phyloP scores from a whole-genome alignment of 306 rosid species.

The Purshia tridentata region DNA sequence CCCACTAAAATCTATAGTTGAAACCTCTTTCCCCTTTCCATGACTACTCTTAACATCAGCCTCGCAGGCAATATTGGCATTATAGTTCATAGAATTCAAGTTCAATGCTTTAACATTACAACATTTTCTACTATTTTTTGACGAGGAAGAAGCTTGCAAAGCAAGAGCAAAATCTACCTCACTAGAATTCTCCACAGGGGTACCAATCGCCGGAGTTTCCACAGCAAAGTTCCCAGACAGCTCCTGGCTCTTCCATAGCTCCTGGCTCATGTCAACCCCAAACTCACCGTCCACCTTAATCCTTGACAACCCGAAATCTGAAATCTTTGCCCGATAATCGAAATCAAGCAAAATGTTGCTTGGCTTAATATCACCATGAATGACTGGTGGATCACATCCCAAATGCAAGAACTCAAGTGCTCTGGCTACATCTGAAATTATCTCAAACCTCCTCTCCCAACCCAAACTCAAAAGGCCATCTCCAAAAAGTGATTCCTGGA shows the following conservation, averaged over 20 bases:
- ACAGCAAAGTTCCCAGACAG: conserved; percentile 74
- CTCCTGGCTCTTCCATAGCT: conserved; percentile 77
- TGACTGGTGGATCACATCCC: conserved; percentile 93
- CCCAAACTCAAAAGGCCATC: conserved; percentile 60
- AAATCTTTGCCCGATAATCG: conserved; percentile 61
- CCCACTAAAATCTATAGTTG: conserved; percentile 48
- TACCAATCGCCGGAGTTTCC: conserved; percentile 73
- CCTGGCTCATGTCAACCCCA: conserved; percentile 78
- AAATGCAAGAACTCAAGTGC: conserved; percentile 85
- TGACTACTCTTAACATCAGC: conserved; percentile 44
- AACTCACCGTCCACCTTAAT: conserved; percentile 82
- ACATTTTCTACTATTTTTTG: conserved; percentile 58
- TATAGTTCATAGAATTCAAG: conserved; percentile 64
- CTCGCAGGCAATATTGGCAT: conserved; percentile 61
- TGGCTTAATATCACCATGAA: conserved; percentile 92
- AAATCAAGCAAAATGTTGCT: conserved; percentile 85
- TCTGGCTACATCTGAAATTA: conserved; percentile 72
- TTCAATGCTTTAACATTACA: conserved; percentile 58
- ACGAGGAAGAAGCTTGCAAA: conserved; percentile 83
- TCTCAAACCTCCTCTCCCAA: conserved; percentile 79
- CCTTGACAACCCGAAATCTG: conserved; percentile 92
- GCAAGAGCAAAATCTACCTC: conserved; percentile 98
- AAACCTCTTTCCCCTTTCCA: conserved; percentile 76
- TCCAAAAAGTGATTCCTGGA: conserved; percentile 84
- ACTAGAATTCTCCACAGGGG: conserved; percentile 75